Base-by-base conservation (phyloP, 306 rosid genomes). In the Prunus mongolica region DNA sequence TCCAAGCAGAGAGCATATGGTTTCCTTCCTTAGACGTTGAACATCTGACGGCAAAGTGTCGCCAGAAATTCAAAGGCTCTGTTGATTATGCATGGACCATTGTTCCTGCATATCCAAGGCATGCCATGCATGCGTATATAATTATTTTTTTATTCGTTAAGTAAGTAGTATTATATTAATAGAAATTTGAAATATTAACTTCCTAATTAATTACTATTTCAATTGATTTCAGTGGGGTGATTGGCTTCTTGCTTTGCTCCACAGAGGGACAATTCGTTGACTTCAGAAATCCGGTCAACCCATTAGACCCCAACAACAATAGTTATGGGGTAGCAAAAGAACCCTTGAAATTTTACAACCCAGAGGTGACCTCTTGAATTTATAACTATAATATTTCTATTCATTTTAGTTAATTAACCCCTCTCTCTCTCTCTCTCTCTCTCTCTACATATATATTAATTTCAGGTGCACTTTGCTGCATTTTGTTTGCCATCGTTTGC, bases 21-120 rank as follows among this genome's bases (percentile, higher is more conserved):
- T 85, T 81, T 73, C 30, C 62, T 18, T 78, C 85, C 3, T 82
- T 84, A 0, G 76, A 86, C 69, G 71, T 89, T 63, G 60, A 80
- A 28, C 25, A 84, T 1, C 84, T 84, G 13, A 28, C 82, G 73
- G 67, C 77, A 24, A 86, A 81, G 67, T 86, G 82, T 58, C 73
- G 60, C 56, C 82, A 85, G 52, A 67, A 67, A 8, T 89, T 91
- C 82, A 84, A 86, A 72, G 94, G 94, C 87, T 84, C 91, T 18
- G 77, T 79, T 30, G 80, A 83, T 27, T 91, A 91, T 72, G 94
- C 97, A 55, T 87, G 97, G 94, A 84, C 92, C 13, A 83, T 67
- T 58, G 94, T 87, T 64, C 97, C 97, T 25, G 47, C 92, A 50
- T 91, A 91, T 75, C 93, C 92, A 66, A 87, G 97, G 97, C 82